These are phyloP conservation scores for Gymnopilus dilepis DNA, from an alignment of 768 basidiomycete species.

Conservation along the genomic window DNA sequence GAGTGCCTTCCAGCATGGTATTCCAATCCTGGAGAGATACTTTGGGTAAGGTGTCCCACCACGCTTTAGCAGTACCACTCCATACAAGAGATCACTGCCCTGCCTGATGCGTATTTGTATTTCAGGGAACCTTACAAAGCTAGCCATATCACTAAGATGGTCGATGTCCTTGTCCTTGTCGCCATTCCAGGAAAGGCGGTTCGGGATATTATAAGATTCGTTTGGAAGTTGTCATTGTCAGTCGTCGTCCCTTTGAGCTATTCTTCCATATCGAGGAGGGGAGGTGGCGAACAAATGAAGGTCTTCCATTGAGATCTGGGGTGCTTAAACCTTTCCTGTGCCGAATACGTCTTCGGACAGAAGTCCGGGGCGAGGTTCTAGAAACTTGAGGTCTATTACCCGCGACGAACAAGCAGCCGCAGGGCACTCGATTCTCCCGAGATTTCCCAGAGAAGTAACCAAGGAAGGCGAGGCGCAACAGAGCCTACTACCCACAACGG, in stretches of 20 bases:
- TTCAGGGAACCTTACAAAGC: background rate
- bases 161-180: background rate
- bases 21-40: too few species aligned
- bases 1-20: too few species aligned
- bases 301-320: background rate
- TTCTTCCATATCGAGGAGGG: background rate
- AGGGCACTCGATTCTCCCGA: too few species aligned
- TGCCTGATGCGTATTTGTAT: background rate
- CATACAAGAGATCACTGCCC: conserved; percentile 4
- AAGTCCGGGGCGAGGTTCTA: too few species aligned
- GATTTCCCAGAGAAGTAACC: too few species aligned
- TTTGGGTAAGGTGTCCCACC: conserved; percentile 9
- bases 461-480: too few species aligned
- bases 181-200: conserved; percentile 7
- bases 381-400: too few species aligned
- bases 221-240: conserved; percentile 10
- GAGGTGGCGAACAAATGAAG: background rate
- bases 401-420: too few species aligned
- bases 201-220: conserved; percentile 4
- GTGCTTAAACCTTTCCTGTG: too few species aligned
- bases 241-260: too few species aligned
- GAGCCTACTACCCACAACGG: too few species aligned
- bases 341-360: too few species aligned
- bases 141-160: conserved; percentile 1
- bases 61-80: background rate